Evolutionary conservation across 768 basidiomycete species (phyloP).

Genomic region (Boletus rubropictus): DNA sequence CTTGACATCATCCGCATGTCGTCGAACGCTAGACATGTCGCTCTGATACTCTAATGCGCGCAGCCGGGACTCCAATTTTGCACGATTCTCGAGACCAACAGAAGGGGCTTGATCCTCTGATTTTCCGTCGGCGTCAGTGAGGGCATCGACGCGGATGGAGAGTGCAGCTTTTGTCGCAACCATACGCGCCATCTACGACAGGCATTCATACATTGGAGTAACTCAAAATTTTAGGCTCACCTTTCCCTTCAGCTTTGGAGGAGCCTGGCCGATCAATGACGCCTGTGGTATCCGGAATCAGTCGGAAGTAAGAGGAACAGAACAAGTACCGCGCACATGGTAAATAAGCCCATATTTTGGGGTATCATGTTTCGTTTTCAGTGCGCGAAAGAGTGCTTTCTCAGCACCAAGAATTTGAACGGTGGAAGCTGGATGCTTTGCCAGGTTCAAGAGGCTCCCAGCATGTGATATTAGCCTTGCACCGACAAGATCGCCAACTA

Average conservation of each 20-base stretch:
- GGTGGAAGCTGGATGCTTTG: constrained; percentile 75
- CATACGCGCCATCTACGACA: constrained; percentile 92
- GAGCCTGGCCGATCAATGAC: constrained; percentile 93
- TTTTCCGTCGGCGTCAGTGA: constrained; percentile 88
- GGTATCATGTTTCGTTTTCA: constrained; percentile 88
- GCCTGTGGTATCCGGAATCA: constrained; percentile 44
- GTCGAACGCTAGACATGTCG: constrained; percentile 67
- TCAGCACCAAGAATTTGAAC: constrained; percentile 75
- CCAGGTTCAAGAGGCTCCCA: constrained; percentile 61
- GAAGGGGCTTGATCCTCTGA: constrained; percentile 75
- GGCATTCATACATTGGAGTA: not conserved
- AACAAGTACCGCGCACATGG: constrained; percentile 54
- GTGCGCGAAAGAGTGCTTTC: constrained; percentile 69
- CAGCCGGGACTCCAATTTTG: constrained; percentile 91
- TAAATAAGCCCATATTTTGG: constrained; percentile 99
- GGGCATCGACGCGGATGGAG: constrained; percentile 95
- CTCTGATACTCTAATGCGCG: constrained; percentile 81
- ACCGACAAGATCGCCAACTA: constrained; percentile 74
- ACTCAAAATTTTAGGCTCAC: constrained; percentile 32
- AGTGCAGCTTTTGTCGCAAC: constrained; percentile 97
- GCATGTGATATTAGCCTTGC: constrained; percentile 72
- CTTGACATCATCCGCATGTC: constrained; percentile 54
- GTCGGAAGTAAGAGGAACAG: not conserved
- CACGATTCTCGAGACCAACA: constrained; percentile 89
- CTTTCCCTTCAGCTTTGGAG: constrained; percentile 97